phyloP scores from a whole-genome alignment of 345 rosid species.

The Eutrema japonicum region DNA sequence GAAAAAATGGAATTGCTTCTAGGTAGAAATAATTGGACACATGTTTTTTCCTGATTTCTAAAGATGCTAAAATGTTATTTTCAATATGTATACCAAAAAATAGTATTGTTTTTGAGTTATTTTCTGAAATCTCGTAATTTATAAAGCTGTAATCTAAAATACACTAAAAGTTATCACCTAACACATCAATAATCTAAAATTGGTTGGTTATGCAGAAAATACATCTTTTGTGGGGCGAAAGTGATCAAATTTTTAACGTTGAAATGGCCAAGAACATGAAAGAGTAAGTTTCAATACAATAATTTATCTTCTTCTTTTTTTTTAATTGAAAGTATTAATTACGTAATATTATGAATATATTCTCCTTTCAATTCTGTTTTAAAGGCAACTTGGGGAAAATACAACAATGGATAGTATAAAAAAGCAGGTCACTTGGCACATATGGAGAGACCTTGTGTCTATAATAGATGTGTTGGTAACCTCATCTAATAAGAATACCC shows the following conservation, averaged over 20 bases:
- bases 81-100: background rate
- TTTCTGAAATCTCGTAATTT: background rate
- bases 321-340: background rate
- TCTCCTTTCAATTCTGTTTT: constrained; percentile 9
- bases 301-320: background rate
- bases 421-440: constrained; percentile 86
- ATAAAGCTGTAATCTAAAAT: too few species aligned
- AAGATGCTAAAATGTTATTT: background rate
- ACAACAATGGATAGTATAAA: constrained; percentile 67
- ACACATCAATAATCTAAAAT: too few species aligned
- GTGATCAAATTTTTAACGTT: constrained; percentile 51
- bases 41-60: too few species aligned
- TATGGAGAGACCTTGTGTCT: constrained; percentile 84
- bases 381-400: constrained; percentile 76
- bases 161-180: too few species aligned
- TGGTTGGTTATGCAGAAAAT: too few species aligned
- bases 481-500: too few species aligned
- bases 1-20: too few species aligned
- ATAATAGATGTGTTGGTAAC: too few species aligned
- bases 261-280: constrained; percentile 81
- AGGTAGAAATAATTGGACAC: too few species aligned
- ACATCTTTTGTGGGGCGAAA: too few species aligned
- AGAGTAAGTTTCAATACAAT: constrained; percentile 52
- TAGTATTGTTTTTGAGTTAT: background rate
- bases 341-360: background rate